Base-by-base conservation (phyloP, 192 early-diverging fungal genomes). In the Coemansia sp. region DNA sequence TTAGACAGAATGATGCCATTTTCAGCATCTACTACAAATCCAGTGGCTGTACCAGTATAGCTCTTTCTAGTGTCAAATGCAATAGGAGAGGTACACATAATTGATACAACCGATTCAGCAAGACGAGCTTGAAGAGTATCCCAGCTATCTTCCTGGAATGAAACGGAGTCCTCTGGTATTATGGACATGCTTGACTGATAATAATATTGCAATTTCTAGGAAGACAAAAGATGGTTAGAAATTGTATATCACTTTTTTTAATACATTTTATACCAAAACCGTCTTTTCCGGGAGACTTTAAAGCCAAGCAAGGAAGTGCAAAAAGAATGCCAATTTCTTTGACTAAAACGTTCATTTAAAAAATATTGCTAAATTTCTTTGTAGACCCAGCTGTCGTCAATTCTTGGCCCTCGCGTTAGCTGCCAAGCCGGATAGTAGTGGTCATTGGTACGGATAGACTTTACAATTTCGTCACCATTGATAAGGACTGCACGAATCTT, bases 11-110 rank as follows among this genome's bases (percentile, higher is more conserved):
- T 80, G 6, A 91, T 79, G 1, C 89, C 89, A 13, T 61, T 68
- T 40, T 83, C 50, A 7, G 83, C 83, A 59, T 91, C 87, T 11
- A 91, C 89, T 2, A 91, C 67, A 62, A 89, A 89, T 2, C 89
- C 89, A 5, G 89, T 85, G 11, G 86, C 89, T 18, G 42, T 13
- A 11, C 13, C 0, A 13, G 36, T 10, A 37, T 21, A 5, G 2
- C 3, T 13, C 0, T 5, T 2, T 3, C 18, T 28, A 23, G 38
- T 38, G 23, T 60, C 58, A 44, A 60, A 60, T 2, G 49, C 37
- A 16, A 36, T 42, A 6, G 57, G 23, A 15, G 8, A 12, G 57
- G 28, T 43, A 10, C 0, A 10, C 6, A 2, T 36, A 19, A 51
- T 59, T 0, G 57, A 59, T 26, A 59, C 48, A 4, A 59, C 30